Evolutionary conservation across 495 filamentous ascomycete species (phyloP).

Genomic region (Penicillium pancosmium): DNA sequence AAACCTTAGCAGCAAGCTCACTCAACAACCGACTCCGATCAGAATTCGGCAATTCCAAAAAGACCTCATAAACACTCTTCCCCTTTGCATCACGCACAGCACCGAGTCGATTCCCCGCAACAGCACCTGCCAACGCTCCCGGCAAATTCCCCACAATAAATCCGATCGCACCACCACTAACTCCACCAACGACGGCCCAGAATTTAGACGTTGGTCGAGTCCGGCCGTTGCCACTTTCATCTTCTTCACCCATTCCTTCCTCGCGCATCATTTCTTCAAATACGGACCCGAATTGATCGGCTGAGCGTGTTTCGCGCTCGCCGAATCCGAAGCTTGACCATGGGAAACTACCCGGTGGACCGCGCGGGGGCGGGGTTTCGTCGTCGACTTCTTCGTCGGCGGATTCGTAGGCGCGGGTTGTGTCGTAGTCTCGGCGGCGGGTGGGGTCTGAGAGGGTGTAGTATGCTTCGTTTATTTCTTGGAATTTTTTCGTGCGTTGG

Average conservation of each 20-base stretch:
- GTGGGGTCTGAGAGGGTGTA: conserved; percentile 84
- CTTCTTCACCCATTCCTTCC: conserved; percentile 76
- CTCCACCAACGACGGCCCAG: conserved; percentile 82
- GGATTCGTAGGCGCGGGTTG: conserved; percentile 59
- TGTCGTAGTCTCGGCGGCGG: conserved; percentile 88
- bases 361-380: conserved; percentile 59
- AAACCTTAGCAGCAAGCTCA: conserved; percentile 73
- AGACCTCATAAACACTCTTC: conserved; percentile 94
- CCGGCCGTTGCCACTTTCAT: conserved; percentile 31
- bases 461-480: conserved; percentile 97
- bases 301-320: conserved; percentile 56
- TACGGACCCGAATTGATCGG: conserved; percentile 80
- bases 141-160: conserved; percentile 95
- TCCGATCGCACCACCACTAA: conserved; percentile 87
- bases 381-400: conserved; percentile 59
- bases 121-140: conserved; percentile 84
- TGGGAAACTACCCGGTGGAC: conserved; percentile 53
- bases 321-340: conserved; percentile 67
- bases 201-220: conserved; percentile 68
- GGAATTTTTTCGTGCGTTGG: conserved; percentile 86
- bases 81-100: conserved; percentile 86
- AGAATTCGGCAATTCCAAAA: conserved; percentile 74
- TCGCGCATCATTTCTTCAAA: conserved; percentile 99
- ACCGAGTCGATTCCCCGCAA: conserved; percentile 88
- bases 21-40: conserved; percentile 79